Percentiles rank a stretch among this genome's conserved stretches.
Evolutionary conservation across 768 basidiomycete genomes (phyloP).

Genomic region (Paxillus ammoniavirescens): DNA sequence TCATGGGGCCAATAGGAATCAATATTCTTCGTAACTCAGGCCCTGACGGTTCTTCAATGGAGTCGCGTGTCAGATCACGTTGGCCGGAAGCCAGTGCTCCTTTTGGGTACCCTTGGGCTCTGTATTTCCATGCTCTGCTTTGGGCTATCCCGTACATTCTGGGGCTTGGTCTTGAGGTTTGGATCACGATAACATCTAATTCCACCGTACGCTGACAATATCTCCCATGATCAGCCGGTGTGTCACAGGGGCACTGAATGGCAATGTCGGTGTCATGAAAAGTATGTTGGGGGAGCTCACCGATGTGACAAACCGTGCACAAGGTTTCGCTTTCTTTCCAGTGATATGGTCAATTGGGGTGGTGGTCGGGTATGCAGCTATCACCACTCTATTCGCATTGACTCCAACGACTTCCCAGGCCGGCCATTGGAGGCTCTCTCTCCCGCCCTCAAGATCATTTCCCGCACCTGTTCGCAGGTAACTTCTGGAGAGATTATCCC

Average conservation of each 20-base stretch:
- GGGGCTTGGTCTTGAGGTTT: constrained; percentile 51
- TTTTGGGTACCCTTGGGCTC: constrained; percentile 60
- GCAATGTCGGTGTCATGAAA: constrained; percentile 67
- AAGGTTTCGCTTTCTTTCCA: constrained; percentile 18
- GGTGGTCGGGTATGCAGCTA: constrained; percentile 31
- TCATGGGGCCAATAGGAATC: constrained; percentile 51
- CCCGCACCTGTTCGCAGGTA: constrained; percentile 42
- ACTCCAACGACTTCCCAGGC: not conserved
- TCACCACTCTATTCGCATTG: not conserved
- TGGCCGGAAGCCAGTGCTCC: constrained; percentile 72
- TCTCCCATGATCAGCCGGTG: constrained; percentile 38
- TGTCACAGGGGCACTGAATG: constrained; percentile 58
- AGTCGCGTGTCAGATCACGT: constrained; percentile 66
- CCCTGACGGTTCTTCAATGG: constrained; percentile 70
- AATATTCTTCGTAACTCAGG: constrained; percentile 71
- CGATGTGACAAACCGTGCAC: constrained; percentile 32
- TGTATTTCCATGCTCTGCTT: constrained; percentile 69
- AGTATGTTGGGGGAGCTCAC: constrained; percentile 62
- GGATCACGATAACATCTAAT: too few species aligned
- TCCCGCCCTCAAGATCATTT: constrained; percentile 53
- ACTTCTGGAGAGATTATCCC: constrained; percentile 52
- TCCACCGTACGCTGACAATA: too few species aligned
- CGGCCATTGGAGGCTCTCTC: constrained; percentile 55
- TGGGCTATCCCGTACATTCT: constrained; percentile 66
- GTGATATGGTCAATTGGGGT: constrained; percentile 18